Base-by-base conservation (phyloP, 768 basidiomycete species). In the Suillus spraguei region DNA sequence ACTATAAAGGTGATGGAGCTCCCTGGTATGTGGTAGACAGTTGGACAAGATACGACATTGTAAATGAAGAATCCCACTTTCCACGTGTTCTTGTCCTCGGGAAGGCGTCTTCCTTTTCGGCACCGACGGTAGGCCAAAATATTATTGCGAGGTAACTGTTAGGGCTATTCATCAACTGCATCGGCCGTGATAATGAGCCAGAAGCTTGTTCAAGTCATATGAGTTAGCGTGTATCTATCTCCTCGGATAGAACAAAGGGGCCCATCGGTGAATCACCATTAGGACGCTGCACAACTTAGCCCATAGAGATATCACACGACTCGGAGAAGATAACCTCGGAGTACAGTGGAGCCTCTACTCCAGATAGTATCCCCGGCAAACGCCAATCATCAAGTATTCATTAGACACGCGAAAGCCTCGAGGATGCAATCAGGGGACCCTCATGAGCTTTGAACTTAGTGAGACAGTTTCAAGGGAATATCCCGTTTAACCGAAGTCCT, bases 361-460 rank as follows among this genome's bases (percentile, higher is more conserved):
- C 28, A 28, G 28, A 4, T 28, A 38, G 16, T 39, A 33, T 28
- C 41, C 24, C 68, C 66, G 61, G 60, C 42, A 66, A 59, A 63
- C 32, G 59, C 59, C 44, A 50, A 47, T 22, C n/a, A 10, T n/a
- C 44, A 66, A 60, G 36, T 62, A 55, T 61, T 61, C 17, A 53
- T 52, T 53, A 36, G 46, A 74, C 76, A 75, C 67, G 72, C 67
- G 70, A 70, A 64, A 68, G 67, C 74, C 74, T 75, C 73, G 75
- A 75, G 74, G 74, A 76, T 65, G 72, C 67, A 64, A 65, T 67
- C 71, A 65, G 63, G 63, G 56, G 55, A 71, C 67, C 72, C 72
- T 22, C 42, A 20, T 38, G 36, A 55, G 36, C 22, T 55, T 55
- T 56, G 36, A 38, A 56, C 36, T 36, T 56, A 22, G 50, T 52